phyloP scores from a whole-genome alignment of 768 basidiomycete genomes.

The Xerocomellus chrysenteron region DNA sequence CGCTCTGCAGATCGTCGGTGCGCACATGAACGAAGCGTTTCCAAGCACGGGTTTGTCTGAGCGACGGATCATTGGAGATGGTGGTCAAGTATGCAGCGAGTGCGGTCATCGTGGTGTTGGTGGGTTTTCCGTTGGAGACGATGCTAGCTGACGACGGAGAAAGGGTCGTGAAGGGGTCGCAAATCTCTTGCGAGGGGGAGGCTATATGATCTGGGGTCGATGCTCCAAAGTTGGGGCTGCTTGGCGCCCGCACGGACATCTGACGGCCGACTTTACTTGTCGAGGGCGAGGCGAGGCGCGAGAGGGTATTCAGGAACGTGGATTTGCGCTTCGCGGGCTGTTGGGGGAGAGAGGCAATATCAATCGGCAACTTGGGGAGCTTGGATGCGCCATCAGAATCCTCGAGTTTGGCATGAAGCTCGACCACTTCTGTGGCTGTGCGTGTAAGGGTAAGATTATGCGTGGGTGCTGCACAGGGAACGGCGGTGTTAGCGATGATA shows the following conservation, averaged over 20 bases:
- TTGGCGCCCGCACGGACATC: slow-evolving; percentile 35
- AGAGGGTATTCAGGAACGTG: slow-evolving; percentile 83
- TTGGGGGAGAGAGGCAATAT: slow-evolving; percentile 48
- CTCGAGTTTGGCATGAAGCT: slow-evolving; percentile 79
- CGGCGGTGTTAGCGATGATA: slow-evolving; percentile 29
- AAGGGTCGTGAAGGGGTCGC: slow-evolving; percentile 59
- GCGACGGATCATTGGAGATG: slow-evolving; percentile 61
- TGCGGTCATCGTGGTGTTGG: slow-evolving; percentile 56
- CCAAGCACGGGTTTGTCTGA: slow-evolving; percentile 73
- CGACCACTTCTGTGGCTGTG: slow-evolving; percentile 70
- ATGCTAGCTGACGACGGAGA: slow-evolving; percentile 29
- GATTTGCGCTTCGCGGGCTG: slow-evolving; percentile 71
- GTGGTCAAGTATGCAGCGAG: slow-evolving; percentile 81
- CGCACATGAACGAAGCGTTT: slow-evolving; percentile 83
- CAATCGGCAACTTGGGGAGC: slow-evolving; percentile 63
- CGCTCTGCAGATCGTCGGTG: slow-evolving; percentile 85
- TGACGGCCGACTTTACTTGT: slow-evolving; percentile 50
- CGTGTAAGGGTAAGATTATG: slow-evolving; percentile 88
- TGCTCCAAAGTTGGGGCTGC: slow-evolving; percentile 32
- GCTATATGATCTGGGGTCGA: slow-evolving; percentile 37
- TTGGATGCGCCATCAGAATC: slow-evolving; percentile 57
- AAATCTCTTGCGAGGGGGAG: slow-evolving; percentile 55
- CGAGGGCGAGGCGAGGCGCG: slow-evolving; percentile 75
- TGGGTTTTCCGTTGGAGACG: slow-evolving; percentile 21
- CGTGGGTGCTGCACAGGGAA: slow-evolving; percentile 64